Base-by-base conservation (phyloP, 176 grass and related monocot genomes). In the Cenchrus fungigraminus region DNA sequence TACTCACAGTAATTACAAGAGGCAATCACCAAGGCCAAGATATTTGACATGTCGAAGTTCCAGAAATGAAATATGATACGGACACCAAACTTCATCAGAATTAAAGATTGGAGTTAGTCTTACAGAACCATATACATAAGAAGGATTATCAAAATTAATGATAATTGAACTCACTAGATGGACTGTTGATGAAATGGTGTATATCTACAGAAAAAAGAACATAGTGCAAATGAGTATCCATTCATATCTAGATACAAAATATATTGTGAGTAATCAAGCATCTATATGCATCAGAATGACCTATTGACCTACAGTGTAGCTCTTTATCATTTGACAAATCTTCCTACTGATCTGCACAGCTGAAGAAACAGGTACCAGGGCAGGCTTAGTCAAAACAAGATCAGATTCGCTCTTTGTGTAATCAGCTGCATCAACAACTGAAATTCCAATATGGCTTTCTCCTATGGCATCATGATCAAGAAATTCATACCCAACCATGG, bases 361-460 rank as follows among this genome's bases (percentile, higher is more conserved):
- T 1, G 65, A 81, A 85, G 73, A 80, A 85, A 91, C 28, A 71
- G 81, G 76, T 42, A 71, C 17, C 83, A 91, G 58, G 15, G 70
- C 9, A 68, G 81, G 46, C 52, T 75, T 46, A 81, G 89, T 85
- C 72, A 89, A 88, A 64, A 85, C 81, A 81, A 91, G 81, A 89
- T 91, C 86, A 9, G 90, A 91, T 72, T 85, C 82, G 86, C 77
- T 76, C 76, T 88, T 89, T 42, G 82, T 82, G 71, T 78, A 88
- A 81, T 89, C 82, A 82, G 65, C 88, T 53, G 90, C 86, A 85
- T 91, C 81, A 76, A 77, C 50, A 75, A 81, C 76, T 52, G 86
- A 82, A 65, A 89, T 89, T 73, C 72, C 90, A 85, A 89, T 68
- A 81, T 91, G 22, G 67, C 82, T 82, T 89, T 88, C 71, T 66